phyloP scores from a whole-genome alignment of 768 basidiomycete species.

The Tylopilus sp. region DNA sequence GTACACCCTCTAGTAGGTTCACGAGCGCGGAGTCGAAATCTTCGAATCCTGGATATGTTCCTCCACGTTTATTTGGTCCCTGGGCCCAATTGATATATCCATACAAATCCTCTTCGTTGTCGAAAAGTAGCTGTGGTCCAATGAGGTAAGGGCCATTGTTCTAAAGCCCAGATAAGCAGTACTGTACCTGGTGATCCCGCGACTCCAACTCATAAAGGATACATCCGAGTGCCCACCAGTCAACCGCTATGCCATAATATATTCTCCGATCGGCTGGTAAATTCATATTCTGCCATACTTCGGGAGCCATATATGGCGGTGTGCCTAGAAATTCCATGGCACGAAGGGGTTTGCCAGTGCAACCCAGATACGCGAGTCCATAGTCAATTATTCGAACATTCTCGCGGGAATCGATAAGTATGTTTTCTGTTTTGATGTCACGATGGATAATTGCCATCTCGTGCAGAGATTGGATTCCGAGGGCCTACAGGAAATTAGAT shows the following conservation, averaged over 20 bases:
- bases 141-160: neutral
- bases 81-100: slow-evolving; percentile 21
- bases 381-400: slow-evolving; percentile 44
- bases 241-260: slow-evolving; percentile 33
- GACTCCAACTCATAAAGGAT: slow-evolving; percentile 38
- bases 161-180: neutral
- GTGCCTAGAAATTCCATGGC: slow-evolving; percentile 33
- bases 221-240: slow-evolving; percentile 45
- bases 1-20: slow-evolving; percentile 32
- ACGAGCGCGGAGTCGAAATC: slow-evolving; percentile 21
- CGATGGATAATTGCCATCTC: slow-evolving; percentile 62
- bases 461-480: slow-evolving; percentile 46
- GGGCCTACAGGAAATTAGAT: slow-evolving; percentile 28
- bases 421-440: slow-evolving; percentile 68
- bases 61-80: neutral
- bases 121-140: slow-evolving; percentile 32
- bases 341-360: too few relatives aligned
- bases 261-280: slow-evolving; percentile 2
- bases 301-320: slow-evolving; percentile 39
- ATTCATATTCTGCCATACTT: slow-evolving; percentile 32
- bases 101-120: slow-evolving; percentile 19
- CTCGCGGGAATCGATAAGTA: slow-evolving; percentile 47
- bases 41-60: slow-evolving; percentile 24
- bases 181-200: slow-evolving; percentile 22
- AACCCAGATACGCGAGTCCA: slow-evolving; percentile 33